Conservation (phyloP, 2,329 filamentous ascomycete species). For the Chaetothyriales sp. region DNA sequence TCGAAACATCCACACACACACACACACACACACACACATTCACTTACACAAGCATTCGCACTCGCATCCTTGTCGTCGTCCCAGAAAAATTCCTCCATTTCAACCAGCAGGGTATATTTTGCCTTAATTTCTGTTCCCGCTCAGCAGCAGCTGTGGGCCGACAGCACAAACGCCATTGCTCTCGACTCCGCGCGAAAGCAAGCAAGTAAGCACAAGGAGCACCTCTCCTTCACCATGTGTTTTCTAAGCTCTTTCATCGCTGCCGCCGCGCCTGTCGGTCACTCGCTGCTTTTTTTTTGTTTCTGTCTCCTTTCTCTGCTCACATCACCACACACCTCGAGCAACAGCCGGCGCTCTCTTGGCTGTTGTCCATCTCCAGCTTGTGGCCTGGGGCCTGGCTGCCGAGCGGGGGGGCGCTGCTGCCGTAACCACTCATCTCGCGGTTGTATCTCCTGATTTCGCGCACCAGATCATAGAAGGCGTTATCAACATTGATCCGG, state of each 20-base stretch:
- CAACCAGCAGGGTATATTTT: neutral
- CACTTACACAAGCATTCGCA: neutral
- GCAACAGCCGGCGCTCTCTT: conserved; percentile 54
- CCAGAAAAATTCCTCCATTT: neutral
- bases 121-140: neutral
- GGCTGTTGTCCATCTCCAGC: conserved; percentile 53
- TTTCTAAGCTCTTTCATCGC: neutral
- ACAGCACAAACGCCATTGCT: neutral
- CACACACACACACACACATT: neutral
- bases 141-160: neutral
- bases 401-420: conserved; percentile 46
- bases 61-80: neutral
- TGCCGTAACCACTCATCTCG: conserved; percentile 66
- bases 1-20: neutral
- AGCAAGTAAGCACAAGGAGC: neutral
- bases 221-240: neutral
- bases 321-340: conserved; percentile 76
- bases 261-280: neutral
- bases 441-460: conserved; percentile 98
- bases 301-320: conserved; percentile 1
- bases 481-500: conserved; percentile 93
- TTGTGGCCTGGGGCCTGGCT: conserved; percentile 46
- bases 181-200: conserved; percentile 1
- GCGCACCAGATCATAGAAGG: conserved; percentile 95
- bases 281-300: neutral